Evolutionary conservation across 2,329 filamentous ascomycete genomes (phyloP).

Genomic region (Cladorrhinum sp.): DNA sequence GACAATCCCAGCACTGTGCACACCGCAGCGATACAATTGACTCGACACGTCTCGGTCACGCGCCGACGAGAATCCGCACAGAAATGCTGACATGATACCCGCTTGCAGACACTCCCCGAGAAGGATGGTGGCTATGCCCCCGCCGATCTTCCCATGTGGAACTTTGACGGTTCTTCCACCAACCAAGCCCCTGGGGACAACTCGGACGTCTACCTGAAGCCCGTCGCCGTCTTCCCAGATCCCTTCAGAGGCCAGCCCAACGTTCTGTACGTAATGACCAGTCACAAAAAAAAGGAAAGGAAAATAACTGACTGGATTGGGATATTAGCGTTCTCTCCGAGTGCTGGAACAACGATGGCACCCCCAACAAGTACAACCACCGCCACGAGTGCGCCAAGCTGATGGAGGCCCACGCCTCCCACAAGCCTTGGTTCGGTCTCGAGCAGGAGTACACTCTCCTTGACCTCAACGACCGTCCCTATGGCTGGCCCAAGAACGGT

Average conservation of each 20-base stretch:
- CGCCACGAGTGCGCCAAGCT: constrained; percentile 86
- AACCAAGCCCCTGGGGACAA: constrained; percentile 90
- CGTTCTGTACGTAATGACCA: constrained; percentile 17
- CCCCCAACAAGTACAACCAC: constrained; percentile 98
- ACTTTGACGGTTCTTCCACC: constrained; percentile 71
- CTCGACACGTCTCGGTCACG: background rate
- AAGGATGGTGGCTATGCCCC: constrained; percentile 44
- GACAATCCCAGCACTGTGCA: constrained; percentile 9
- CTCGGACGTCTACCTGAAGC: constrained; percentile 92
- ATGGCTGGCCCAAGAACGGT: constrained; percentile 76
- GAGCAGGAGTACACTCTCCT: constrained; percentile 92
- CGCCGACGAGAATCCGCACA: background rate
- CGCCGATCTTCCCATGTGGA: constrained; percentile 47
- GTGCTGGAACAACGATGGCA: constrained; percentile 75
- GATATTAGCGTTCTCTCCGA: constrained; percentile 74
- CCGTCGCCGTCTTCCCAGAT: constrained; percentile 75
- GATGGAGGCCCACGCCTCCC: constrained; percentile 80
- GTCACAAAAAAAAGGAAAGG: background rate
- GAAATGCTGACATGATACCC: constrained; percentile 8
- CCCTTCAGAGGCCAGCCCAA: constrained; percentile 58
- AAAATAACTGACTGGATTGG: constrained; percentile 9
- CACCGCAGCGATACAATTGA: background rate
- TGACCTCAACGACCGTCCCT: constrained; percentile 80
- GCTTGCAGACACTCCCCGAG: constrained; percentile 46
- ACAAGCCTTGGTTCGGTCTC: constrained; percentile 95